phyloP scores from a whole-genome alignment of 208 protist genomes.

The Porcisia hertigi region DNA sequence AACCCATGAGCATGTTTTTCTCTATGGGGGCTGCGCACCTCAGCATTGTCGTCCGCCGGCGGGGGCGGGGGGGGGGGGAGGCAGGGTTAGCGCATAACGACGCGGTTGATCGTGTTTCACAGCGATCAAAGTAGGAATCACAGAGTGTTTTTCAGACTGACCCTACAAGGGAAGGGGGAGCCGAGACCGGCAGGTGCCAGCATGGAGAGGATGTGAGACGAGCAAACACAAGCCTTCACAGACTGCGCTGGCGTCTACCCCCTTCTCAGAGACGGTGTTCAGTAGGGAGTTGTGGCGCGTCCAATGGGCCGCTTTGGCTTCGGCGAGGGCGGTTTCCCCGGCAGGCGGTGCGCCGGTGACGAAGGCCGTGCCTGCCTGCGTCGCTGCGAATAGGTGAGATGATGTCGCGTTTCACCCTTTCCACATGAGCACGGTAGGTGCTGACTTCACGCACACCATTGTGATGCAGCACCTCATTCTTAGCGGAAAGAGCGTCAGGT shows the following conservation, averaged over 20 bases:
- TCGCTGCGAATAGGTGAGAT: constrained; percentile 21
- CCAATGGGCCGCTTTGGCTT: constrained; percentile 10
- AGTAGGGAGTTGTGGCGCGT: constrained; percentile 22
- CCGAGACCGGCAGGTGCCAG: neutral
- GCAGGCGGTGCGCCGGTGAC: neutral
- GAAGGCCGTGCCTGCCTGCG: neutral
- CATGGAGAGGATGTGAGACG: neutral
- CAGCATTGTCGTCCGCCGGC: neutral
- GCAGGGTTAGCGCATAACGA: neutral
- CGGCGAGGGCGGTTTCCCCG: constrained; percentile 6
- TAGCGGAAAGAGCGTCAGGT: neutral
- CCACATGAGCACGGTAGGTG: constrained; percentile 22
- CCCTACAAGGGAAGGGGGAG: neutral
- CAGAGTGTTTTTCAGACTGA: neutral
- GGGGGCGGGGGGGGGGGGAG: neutral
- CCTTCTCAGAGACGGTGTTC: constrained; percentile 12
- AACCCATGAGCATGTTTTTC: neutral
- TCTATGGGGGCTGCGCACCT: neutral
- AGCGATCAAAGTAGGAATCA: neutral
- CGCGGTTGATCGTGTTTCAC: neutral
- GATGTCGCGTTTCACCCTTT: constrained; percentile 38
- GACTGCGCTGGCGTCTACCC: constrained; percentile 5
- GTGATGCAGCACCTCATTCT: constrained; percentile 15
- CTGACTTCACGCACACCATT: constrained; percentile 28
- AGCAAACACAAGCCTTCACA: neutral